phyloP scores from a whole-genome alignment of 768 basidiomycete species.

The Leucosporidium scottii region DNA sequence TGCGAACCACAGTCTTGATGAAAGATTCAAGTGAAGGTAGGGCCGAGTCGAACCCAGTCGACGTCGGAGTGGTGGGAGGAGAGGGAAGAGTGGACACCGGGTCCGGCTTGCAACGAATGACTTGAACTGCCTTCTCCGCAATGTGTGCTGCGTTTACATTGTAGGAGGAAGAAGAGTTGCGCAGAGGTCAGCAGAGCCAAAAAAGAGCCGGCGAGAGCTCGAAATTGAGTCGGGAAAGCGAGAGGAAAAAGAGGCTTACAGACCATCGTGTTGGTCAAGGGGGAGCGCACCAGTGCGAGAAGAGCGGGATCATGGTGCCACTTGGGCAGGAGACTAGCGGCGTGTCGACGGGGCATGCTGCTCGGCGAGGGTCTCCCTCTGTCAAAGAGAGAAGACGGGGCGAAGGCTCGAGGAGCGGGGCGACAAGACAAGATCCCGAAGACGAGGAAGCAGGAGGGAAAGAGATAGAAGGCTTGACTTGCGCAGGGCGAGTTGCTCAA shows the following conservation, averaged over 20 bases:
- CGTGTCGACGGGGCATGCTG: slow-evolving; percentile 40
- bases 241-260: background rate
- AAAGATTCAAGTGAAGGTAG: slow-evolving; percentile 69
- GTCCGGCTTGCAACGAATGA: slow-evolving; percentile 50
- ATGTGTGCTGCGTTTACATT: slow-evolving; percentile 57
- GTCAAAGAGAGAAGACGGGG: too few species aligned
- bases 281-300: slow-evolving; percentile 64
- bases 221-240: too few species aligned
- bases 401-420: too few species aligned
- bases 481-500: too few species aligned
- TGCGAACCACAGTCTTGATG: slow-evolving; percentile 62
- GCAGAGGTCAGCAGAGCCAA: too few species aligned
- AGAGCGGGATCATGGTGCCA: slow-evolving; percentile 70
- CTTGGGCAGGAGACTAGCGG: slow-evolving; percentile 70
- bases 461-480: too few species aligned
- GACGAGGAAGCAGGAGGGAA: too few species aligned
- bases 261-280: slow-evolving; percentile 69
- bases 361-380: background rate
- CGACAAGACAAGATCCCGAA: too few species aligned
- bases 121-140: slow-evolving; percentile 63
- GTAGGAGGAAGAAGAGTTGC: background rate
- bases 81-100: slow-evolving; percentile 39
- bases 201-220: too few species aligned
- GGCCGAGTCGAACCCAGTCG: slow-evolving; percentile 42
- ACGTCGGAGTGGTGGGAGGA: slow-evolving; percentile 59